These are phyloP conservation scores for Paraconiothyrium brasiliense DNA, from an alignment of 2,329 filamentous ascomycete species.

Conservation along the genomic window DNA sequence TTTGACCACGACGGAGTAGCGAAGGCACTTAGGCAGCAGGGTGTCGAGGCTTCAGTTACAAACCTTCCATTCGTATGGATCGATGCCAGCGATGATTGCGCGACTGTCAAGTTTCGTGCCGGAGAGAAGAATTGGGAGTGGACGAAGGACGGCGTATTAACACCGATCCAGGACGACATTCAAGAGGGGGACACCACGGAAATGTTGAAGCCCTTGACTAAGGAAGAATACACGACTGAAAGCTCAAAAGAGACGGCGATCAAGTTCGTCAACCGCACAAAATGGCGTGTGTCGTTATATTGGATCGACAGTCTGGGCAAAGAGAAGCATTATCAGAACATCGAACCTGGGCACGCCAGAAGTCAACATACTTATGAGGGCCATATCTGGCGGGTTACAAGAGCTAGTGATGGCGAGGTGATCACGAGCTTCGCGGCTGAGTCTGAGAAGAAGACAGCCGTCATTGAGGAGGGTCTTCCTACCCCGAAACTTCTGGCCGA, in stretches of 20 bases:
- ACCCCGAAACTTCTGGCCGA: slow-evolving; percentile 15
- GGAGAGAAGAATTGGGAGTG: slow-evolving; percentile 29
- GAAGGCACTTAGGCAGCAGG: slow-evolving; percentile 19
- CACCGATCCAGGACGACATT: slow-evolving; percentile 19
- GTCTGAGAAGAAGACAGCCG: slow-evolving; percentile 14
- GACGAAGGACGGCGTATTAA: slow-evolving; percentile 16
- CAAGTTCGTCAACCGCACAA: slow-evolving; percentile 18
- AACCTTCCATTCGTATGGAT: slow-evolving; percentile 28
- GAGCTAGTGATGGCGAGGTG: slow-evolving; percentile 9
- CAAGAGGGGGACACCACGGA: slow-evolving; percentile 4
- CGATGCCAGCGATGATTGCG: slow-evolving; percentile 13
- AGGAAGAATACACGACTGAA: slow-evolving; percentile 13
- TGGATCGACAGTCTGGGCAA: slow-evolving; percentile 25
- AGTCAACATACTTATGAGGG: slow-evolving; percentile 22
- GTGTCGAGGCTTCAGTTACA: slow-evolving; percentile 22
- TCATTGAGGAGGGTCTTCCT: slow-evolving; percentile 22
- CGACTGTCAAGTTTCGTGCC: slow-evolving; percentile 25
- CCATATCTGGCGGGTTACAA: slow-evolving; percentile 28
- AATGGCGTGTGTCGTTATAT: slow-evolving; percentile 17
- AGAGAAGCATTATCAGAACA: slow-evolving; percentile 19
- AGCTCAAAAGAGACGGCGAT: slow-evolving; percentile 15
- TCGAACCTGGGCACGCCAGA: slow-evolving; percentile 18
- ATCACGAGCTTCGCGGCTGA: slow-evolving; percentile 24
- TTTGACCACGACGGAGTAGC: slow-evolving; percentile 30
- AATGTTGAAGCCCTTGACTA: slow-evolving; percentile 16